phyloP scores from a whole-genome alignment of 768 basidiomycete species.

The Leccinellum albellum region DNA sequence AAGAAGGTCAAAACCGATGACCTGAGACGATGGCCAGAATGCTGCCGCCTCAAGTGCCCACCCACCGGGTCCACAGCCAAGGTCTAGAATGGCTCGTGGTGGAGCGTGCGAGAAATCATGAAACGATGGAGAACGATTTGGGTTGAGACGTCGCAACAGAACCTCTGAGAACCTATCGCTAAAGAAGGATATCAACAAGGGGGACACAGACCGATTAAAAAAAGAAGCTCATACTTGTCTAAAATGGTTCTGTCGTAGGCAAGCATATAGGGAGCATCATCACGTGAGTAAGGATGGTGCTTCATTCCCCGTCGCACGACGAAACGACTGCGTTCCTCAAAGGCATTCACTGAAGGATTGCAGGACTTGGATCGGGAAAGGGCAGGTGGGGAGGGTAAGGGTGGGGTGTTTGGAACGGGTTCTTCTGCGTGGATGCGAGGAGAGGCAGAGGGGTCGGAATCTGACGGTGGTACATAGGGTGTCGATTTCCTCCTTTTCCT shows the following conservation, averaged over 20 bases:
- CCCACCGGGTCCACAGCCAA: conserved; percentile 71
- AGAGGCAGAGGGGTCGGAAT: conserved; percentile 9
- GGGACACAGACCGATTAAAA: conserved; percentile 2
- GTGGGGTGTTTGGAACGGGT: neutral
- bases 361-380: neutral
- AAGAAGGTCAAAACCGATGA: conserved; percentile 68
- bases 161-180: conserved; percentile 60
- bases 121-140: conserved; percentile 57
- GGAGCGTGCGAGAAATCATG: conserved; percentile 45
- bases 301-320: conserved; percentile 36
- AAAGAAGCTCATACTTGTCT: conserved; percentile 48
- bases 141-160: conserved; percentile 54
- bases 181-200: conserved; percentile 9
- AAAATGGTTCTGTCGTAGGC: conserved; percentile 54
- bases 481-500: conserved; percentile 26
- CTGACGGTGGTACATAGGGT: neutral
- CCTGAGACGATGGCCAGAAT: conserved; percentile 55
- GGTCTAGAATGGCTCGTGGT: conserved; percentile 59
- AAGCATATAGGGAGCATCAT: conserved; percentile 61
- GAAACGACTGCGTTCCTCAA: conserved; percentile 25
- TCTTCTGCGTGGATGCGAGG: conserved; percentile 1
- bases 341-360: conserved; percentile 17
- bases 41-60: conserved; percentile 65
- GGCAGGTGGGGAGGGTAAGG: neutral
- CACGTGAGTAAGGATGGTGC: conserved; percentile 49